Base-by-base conservation (phyloP, 2,329 filamentous ascomycete species). In the Aspergillus transmontanensis region DNA sequence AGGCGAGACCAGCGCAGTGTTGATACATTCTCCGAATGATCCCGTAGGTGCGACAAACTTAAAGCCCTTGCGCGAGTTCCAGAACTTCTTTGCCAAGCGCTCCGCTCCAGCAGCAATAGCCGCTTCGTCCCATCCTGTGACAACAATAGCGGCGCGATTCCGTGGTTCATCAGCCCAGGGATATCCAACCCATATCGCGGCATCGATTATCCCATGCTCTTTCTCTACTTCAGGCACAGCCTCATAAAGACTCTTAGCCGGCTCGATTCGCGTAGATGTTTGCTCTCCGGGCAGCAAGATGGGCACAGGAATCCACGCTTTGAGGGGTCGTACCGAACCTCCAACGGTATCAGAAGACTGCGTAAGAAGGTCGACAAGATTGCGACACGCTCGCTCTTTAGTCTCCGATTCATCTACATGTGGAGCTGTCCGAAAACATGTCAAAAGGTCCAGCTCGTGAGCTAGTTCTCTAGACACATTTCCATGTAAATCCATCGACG, bases 401-500 rank as follows among this genome's bases (percentile, higher is more conserved):
- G 84, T 86, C 53, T 84, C 83, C 21, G 75, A 69, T 2, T 77
- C 79, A 66, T 86, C 84, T 28, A 83, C 79, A 66, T 86, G 84
- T 0, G 84, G 84, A 14, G 83, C 83, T 69, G 79, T 83, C 19
- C 83, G 81, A 63, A 83, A 86, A 68, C 84, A 86, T 2, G 84
- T 86, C 23, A 86, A 79, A 9, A 86, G 68, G 66, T 86, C 84
- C 3, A 78, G 79, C 73, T 81, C 78, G 64, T 85, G 82, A 2
- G 76, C 83, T 16, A 86, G 74, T 46, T 79, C 73, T 6, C 77
- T 76, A 10, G 83, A 85, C 9, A 86, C 83, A 65, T 86, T 86
- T 3, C 84, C 84, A 68, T 86, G 84, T 21, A 86, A 73, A 67
- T 86, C 84, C 84, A 86, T 86, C 0, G 83, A 85, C 0, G 84